Conservation (phyloP, 306 rosid species). For the Sesbania bispinosa region DNA sequence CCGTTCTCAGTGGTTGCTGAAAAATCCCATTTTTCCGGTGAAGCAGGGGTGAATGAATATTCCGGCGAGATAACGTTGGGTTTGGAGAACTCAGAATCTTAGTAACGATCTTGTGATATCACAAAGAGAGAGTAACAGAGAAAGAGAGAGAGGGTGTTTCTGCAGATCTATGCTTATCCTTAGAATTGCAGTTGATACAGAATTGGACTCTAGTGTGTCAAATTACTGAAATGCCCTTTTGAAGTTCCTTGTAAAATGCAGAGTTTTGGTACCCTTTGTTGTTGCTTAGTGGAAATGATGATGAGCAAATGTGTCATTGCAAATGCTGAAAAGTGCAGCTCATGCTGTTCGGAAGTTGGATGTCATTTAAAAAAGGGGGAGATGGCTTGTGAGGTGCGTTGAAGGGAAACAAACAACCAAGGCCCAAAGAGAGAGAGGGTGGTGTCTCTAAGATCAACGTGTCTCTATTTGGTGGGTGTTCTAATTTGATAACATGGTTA, state of each 20-base stretch:
- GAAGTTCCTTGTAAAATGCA: neutral
- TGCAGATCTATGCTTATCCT: constrained; percentile 42
- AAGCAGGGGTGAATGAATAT: constrained; percentile 19
- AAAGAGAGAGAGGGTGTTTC: neutral
- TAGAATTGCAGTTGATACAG: constrained; percentile 39
- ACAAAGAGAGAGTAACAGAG: neutral
- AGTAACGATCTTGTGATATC: constrained; percentile 15
- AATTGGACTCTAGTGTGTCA: neutral
- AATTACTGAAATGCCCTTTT: constrained; percentile 35
- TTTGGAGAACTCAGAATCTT: constrained; percentile 26
- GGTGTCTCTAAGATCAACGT: neutral
- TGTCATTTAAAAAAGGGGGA: constrained; percentile 21
- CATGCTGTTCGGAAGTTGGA: constrained; percentile 30
- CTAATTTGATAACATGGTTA: neutral
- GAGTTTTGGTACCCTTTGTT: neutral
- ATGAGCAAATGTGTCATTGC: constrained; percentile 31
- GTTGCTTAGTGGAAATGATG: neutral
- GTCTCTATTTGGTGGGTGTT: neutral
- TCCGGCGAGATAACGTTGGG: constrained; percentile 42
- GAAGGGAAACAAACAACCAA: constrained; percentile 8
- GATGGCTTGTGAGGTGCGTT: constrained; percentile 6
- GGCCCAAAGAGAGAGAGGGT: neutral
- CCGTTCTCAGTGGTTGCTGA: constrained; percentile 24
- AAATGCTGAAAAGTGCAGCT: neutral
- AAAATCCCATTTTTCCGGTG: constrained; percentile 43